Evolutionary conservation across 2,329 filamentous ascomycete genomes (phyloP), one percentile per base, ranked within the genome.

Genomic region (Pestalotiopsis sp.): DNA sequence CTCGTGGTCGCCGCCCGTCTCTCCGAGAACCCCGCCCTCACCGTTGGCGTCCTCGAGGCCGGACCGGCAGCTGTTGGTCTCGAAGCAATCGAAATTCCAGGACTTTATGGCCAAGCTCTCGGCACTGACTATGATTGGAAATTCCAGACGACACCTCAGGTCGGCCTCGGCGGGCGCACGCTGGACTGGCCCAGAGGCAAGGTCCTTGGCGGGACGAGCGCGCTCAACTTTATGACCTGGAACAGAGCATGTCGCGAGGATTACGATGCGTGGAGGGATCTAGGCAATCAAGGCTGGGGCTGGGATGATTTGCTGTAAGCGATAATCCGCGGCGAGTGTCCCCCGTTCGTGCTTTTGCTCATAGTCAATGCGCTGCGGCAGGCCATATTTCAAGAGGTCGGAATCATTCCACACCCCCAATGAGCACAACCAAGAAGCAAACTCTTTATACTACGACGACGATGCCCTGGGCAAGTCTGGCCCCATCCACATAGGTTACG

Each of bases 171-270:
- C 2, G 80, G 83, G 0, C 80, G 85, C 60, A 75, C 65, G 36
- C 72, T 86, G 25, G 72, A 79, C 11, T 84, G 80, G 79, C 79
- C 81, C 0, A 75, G 83, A 14, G 84, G 84, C 6, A 84, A 79
- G 68, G 85, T 88, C 0, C 82, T 93, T 0, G 91, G 91, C 20
- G 91, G 91, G 6, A 89, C 89, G 6, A 87, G 84, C 17, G 86
- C 86, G 0, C 82, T 91, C 62, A 90, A 90, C 71, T 87, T 86
- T 70, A 86, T 89, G 85, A 85, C 87, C 62, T 83, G 82, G 80
- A 83, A 82, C 66, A 81, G 84, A 40, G 85, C 82, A 6, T 81
- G 79, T 63, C 78, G 74, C 45, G 80, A 80, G 45, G 86, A 89
- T 59, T 86, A 87, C 60, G 84, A 91, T 75, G 83, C 82, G 0